Conservation (phyloP, 192 early-diverging fungal species). For the Umbelopsis ramanniana region DNA sequence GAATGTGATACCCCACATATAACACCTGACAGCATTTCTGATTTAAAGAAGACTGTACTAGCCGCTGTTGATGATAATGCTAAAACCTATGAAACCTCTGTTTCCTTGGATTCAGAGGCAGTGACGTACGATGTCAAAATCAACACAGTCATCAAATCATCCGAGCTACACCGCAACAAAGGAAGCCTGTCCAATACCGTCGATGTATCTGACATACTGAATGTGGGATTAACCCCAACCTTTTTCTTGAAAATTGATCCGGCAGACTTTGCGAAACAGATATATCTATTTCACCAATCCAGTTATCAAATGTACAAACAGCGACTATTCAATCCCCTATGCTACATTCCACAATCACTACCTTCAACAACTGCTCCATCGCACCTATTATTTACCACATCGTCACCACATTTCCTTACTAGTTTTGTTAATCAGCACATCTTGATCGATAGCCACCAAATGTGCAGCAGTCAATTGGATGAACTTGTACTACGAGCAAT, state of each 20-base stretch:
- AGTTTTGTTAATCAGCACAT: slow-evolving; percentile 71
- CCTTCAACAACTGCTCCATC: slow-evolving; percentile 36
- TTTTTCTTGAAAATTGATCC: slow-evolving; percentile 65
- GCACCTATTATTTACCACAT: slow-evolving; percentile 50
- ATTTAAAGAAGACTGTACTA: background rate
- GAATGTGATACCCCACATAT: background rate
- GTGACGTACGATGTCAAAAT: background rate
- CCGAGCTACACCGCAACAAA: background rate
- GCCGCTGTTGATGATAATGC: background rate
- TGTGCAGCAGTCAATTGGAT: slow-evolving; percentile 49
- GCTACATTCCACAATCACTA: slow-evolving; percentile 44
- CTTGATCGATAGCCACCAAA: slow-evolving; percentile 55
- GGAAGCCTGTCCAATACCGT: slow-evolving; percentile 17
- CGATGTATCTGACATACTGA: slow-evolving; percentile 53
- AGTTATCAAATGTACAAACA: slow-evolving; percentile 26
- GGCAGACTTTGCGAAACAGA: slow-evolving; percentile 65
- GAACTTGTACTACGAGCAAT: slow-evolving; percentile 43
- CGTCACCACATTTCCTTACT: slow-evolving; percentile 74
- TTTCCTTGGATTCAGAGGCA: background rate
- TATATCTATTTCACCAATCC: slow-evolving; percentile 67
- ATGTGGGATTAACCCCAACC: slow-evolving; percentile 65
- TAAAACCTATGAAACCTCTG: background rate
- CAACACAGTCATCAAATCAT: slow-evolving; percentile 15
- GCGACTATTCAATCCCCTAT: slow-evolving; percentile 37
- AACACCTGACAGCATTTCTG: background rate